Evolutionary conservation across 2,329 filamentous ascomycete genomes (phyloP), one percentile per base, ranked within the genome.

Genomic region (Coniochaeta sp.): DNA sequence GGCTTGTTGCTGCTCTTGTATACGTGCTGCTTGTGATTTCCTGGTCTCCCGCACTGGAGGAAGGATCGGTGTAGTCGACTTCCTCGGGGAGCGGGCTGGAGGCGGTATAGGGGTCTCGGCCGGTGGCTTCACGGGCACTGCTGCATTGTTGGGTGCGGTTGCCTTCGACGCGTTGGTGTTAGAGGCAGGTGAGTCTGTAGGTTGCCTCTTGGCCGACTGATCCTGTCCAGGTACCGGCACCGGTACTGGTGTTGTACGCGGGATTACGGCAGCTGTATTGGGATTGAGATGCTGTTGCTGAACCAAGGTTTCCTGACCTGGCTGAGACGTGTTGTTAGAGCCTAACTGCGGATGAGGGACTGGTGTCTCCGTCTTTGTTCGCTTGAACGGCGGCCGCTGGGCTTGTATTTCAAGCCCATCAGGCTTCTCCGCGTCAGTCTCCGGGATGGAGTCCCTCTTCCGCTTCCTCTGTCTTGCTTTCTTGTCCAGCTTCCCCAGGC

Each of bases 361-460:
- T 2, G 72, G 72, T n/a, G 73, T 74, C 63, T 74, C 73, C 1
- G 72, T 74, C 64, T 74, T 74, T 56, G 69, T 68, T 2, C 72
- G 69, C 67, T 74, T 74, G 44, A 68, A 62, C 61, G 68, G 66
- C 8, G 66, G 66, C 22, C 67, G 61, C 50, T 67, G 67, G 12
- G 62, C 36, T 19, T 63, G 64, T 1, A 59, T 58, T 12, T 64
- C 64, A 12, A 61, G 52, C 55, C 62, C 43, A 12, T 69, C 67
- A 9, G 65, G 62, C 63, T 69, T 71, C 58, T 70, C 71, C 0
- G 63, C 64, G 12, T 71, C 70, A 11, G 63, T 64, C 43, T 70
- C 70, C 1, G 69, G 56, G 8, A 65, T 65, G 24, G 65, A 69
- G 31, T 74, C 73, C 24, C 73, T 66, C 62, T 74, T 74, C 38